These are phyloP conservation scores for Puccinia brachypodii DNA, from an alignment of 1,284 basidiomycete genomes.

Conservation along the genomic window DNA sequence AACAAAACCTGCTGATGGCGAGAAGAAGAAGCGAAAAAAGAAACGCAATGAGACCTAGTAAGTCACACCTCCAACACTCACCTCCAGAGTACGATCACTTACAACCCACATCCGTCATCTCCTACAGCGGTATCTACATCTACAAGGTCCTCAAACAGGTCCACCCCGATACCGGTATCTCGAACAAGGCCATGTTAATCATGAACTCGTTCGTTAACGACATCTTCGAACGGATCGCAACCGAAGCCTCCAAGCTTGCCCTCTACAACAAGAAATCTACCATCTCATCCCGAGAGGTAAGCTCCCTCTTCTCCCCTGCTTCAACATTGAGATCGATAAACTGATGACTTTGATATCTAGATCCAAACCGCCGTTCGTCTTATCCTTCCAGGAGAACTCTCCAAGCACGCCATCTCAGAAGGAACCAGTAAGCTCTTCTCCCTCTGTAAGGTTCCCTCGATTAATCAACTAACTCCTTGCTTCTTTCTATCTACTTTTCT, in stretches of 20 bases:
- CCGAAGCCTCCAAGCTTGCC: slow-evolving; percentile 85
- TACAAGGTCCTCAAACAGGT: slow-evolving; percentile 89
- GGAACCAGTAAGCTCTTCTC: slow-evolving; percentile 61
- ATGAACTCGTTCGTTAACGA: slow-evolving; percentile 68
- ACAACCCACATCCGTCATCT: slow-evolving; percentile 51
- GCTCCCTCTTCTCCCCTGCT: background rate
- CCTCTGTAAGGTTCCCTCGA: slow-evolving; percentile 59
- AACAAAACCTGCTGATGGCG: slow-evolving; percentile 61
- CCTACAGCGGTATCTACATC: slow-evolving; percentile 66
- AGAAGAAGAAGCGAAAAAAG: slow-evolving; percentile 67
- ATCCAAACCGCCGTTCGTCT: slow-evolving; percentile 88
- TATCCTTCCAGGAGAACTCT: slow-evolving; percentile 82
- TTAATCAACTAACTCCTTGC: slow-evolving; percentile 44
- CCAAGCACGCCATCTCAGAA: slow-evolving; percentile 77
- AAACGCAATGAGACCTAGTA: slow-evolving; percentile 64
- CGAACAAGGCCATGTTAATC: slow-evolving; percentile 95
- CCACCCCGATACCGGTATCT: slow-evolving; percentile 94
- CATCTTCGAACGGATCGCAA: slow-evolving; percentile 89
- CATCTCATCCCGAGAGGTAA: slow-evolving; percentile 77
- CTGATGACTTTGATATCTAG: slow-evolving; percentile 51
- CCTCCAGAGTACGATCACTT: background rate
- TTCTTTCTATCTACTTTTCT: background rate
- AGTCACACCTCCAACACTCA: no score
- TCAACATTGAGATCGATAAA: slow-evolving; percentile 51
- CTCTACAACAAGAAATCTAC: slow-evolving; percentile 91